Conservation (phyloP, 2,329 filamentous ascomycete species). For the Neophaeococcomyces aloes region DNA sequence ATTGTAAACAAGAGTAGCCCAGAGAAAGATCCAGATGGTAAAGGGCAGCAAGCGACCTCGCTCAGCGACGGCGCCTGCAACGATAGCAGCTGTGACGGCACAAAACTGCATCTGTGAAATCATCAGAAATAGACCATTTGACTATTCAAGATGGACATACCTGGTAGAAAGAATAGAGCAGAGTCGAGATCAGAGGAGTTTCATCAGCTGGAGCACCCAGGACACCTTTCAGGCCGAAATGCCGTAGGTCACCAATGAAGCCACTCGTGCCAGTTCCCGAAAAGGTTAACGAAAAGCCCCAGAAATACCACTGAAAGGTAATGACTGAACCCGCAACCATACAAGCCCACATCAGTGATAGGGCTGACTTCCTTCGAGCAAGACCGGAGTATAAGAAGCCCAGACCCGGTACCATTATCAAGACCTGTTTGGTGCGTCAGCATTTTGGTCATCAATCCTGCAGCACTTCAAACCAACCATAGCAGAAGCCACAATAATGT, state of each 20-base stretch:
- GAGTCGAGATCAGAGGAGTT: constrained; percentile 74
- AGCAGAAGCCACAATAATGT: constrained; percentile 77
- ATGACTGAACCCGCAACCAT: constrained; percentile 89
- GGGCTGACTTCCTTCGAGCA: constrained; percentile 90
- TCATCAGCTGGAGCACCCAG: constrained; percentile 77
- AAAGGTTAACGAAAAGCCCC: constrained; percentile 95
- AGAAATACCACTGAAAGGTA: constrained; percentile 99
- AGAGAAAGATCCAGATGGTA: constrained; percentile 92
- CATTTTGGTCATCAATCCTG: neutral
- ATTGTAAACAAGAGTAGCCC: constrained; percentile 96
- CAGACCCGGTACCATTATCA: constrained; percentile 94
- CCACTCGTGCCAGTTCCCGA: constrained; percentile 69
- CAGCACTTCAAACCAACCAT: constrained; percentile 46
- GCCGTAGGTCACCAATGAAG: constrained; percentile 81
- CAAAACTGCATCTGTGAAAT: constrained; percentile 81
- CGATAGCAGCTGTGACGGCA: constrained; percentile 80
- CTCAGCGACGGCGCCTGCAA: constrained; percentile 86
- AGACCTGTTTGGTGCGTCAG: constrained; percentile 32
- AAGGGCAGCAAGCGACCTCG: constrained; percentile 83
- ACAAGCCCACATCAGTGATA: constrained; percentile 94
- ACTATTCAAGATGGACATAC: constrained; percentile 34
- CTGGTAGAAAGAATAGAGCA: constrained; percentile 92
- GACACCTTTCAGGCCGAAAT: constrained; percentile 81
- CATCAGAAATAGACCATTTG: constrained; percentile 14
- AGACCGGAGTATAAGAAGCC: constrained; percentile 96